Percentiles rank a stretch among this genome's conserved stretches.
phyloP scores from a whole-genome alignment of 805 yeast species.

The Candida sonorensis region DNA sequence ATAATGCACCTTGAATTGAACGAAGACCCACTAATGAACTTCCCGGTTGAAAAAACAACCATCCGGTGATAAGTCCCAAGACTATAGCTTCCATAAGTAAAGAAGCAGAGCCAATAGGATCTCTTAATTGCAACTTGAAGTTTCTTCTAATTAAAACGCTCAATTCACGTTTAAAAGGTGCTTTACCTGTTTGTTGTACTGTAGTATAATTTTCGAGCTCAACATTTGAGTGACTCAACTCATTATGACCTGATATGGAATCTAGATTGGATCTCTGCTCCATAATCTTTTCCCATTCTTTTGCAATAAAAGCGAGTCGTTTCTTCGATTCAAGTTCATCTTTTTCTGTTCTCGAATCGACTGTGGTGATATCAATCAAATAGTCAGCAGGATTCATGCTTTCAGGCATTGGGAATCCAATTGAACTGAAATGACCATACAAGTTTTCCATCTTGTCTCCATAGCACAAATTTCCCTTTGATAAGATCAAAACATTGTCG shows the following conservation, averaged over 20 bases:
- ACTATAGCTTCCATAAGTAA: slow-evolving; percentile 36
- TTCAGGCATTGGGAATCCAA: slow-evolving; percentile 40
- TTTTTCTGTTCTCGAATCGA: slow-evolving; percentile 39
- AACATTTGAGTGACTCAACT: too few species aligned
- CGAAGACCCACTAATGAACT: slow-evolving; percentile 58
- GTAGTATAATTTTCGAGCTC: neutral
- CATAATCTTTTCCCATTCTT: slow-evolving; percentile 36
- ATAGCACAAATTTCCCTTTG: slow-evolving; percentile 48
- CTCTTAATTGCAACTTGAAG: slow-evolving; percentile 40
- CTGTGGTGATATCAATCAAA: slow-evolving; percentile 49
- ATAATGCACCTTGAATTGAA: slow-evolving; percentile 46
- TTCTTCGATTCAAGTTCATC: slow-evolving; percentile 28
- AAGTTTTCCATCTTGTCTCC: slow-evolving; percentile 38
- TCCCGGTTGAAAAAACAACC: slow-evolving; percentile 67
- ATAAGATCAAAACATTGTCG: slow-evolving; percentile 60
- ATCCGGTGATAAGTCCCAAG: slow-evolving; percentile 61
- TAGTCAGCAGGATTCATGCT: slow-evolving; percentile 58
- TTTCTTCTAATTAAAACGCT: slow-evolving; percentile 39
- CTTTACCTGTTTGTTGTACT: slow-evolving; percentile 24
- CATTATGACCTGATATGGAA: too few species aligned
- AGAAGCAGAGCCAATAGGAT: slow-evolving; percentile 41
- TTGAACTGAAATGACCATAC: slow-evolving; percentile 39
- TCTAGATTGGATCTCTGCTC: too few species aligned
- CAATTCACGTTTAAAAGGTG: slow-evolving; percentile 37
- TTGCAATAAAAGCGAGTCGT: slow-evolving; percentile 29